phyloP scores from a whole-genome alignment of 2,329 filamentous ascomycete species.

The Aspergillus fijiensis region DNA sequence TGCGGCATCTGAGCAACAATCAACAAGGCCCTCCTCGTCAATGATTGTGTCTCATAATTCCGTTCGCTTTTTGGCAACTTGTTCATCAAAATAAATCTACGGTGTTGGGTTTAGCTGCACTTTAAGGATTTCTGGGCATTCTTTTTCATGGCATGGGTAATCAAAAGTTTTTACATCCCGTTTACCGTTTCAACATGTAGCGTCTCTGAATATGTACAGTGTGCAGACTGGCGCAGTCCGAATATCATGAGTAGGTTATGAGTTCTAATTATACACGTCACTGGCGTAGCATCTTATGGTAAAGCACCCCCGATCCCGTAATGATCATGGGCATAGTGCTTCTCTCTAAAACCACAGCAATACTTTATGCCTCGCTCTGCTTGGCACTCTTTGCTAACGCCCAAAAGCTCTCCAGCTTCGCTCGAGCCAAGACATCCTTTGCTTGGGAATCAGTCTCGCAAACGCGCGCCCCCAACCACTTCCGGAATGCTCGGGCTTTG shows the following conservation, averaged over 20 bases:
- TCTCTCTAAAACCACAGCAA: not conserved
- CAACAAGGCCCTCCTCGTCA: constrained; percentile 32
- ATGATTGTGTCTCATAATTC: constrained; percentile 16
- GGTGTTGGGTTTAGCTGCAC: constrained; percentile 11
- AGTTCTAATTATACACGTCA: not conserved
- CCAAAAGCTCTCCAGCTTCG: constrained; percentile 97
- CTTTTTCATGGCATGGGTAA: constrained; percentile 6
- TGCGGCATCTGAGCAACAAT: constrained; percentile 39
- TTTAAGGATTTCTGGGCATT: not conserved
- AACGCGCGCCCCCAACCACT: constrained; percentile 79
- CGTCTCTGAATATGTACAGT: not conserved
- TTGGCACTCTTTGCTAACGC: constrained; percentile 72
- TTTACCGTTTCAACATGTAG: not conserved
- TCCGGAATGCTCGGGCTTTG: constrained; percentile 75
- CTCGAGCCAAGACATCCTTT: constrained; percentile 71
- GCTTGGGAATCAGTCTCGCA: constrained; percentile 91
- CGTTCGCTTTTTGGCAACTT: constrained; percentile 5
- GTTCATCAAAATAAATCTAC: not conserved
- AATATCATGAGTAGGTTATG: not conserved
- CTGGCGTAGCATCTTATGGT: not conserved
- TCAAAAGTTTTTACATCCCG: not conserved
- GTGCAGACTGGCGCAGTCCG: not conserved
- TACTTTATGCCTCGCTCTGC: constrained; percentile 30
- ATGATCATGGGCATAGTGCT: not conserved
- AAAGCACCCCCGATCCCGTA: constrained; percentile 5